Conservation (phyloP, 257 asterid genomes). For the Catharanthus roseus region DNA sequence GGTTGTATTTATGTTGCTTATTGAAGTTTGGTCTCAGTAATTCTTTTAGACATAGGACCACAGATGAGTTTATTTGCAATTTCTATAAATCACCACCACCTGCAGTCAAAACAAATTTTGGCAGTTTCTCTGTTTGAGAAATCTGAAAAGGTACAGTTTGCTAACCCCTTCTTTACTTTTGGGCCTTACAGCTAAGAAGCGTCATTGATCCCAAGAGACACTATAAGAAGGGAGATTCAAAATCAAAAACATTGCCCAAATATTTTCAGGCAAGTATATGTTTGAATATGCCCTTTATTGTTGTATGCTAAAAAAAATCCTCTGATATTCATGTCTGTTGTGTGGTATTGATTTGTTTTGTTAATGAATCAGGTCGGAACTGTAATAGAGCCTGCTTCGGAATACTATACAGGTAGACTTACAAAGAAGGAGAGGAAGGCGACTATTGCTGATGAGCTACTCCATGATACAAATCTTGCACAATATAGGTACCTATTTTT, state of each 20-base stretch:
- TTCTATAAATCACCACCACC: not conserved
- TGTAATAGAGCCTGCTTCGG: slow-evolving; percentile 68
- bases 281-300: not conserved
- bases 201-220: slow-evolving; percentile 82
- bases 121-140: not conserved
- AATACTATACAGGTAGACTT: slow-evolving; percentile 68
- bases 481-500: slow-evolving; percentile 43
- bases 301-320: slow-evolving; percentile 2
- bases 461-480: slow-evolving; percentile 49
- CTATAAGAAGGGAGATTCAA: slow-evolving; percentile 72
- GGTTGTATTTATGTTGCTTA: not conserved
- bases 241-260: slow-evolving; percentile 72
- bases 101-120: not conserved
- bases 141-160: not conserved
- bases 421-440: slow-evolving; percentile 87
- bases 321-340: not conserved
- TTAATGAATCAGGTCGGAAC: slow-evolving; percentile 68
- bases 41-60: not conserved
- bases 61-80: not conserved
- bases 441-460: slow-evolving; percentile 81
- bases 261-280: slow-evolving; percentile 68
- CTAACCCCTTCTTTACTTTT: slow-evolving; percentile 2
- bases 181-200: slow-evolving; percentile 53
- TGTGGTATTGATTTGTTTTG: slow-evolving; percentile 9
- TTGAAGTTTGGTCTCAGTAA: not conserved